Evolutionary conservation across 2,329 filamentous ascomycete species (phyloP).

Genomic region (Verticillium zaregamsianum): DNA sequence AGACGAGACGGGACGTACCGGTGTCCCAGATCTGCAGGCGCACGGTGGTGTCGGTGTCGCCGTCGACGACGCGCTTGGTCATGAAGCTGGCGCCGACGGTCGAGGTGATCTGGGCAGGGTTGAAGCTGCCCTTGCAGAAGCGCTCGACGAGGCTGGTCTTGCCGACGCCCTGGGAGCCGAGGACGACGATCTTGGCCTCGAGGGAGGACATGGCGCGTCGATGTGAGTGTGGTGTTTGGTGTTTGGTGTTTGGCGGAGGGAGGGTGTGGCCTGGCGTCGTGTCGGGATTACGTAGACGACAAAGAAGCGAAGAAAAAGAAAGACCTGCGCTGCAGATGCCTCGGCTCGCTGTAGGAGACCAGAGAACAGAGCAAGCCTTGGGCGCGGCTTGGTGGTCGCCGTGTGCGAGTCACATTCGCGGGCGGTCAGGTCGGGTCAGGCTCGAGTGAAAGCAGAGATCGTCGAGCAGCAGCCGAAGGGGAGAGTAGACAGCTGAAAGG

Average conservation of each 20-base stretch:
- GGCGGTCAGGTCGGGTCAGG: too few relatives aligned
- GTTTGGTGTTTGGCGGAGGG: neutral
- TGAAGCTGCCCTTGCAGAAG: constrained; percentile 69
- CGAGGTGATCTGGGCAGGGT: constrained; percentile 58
- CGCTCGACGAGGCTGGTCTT: constrained; percentile 76
- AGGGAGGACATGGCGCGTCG: constrained; percentile 50
- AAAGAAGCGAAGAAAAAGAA: neutral
- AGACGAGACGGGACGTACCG: constrained; percentile 36
- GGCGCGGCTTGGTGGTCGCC: neutral
- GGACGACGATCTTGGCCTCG: constrained; percentile 77
- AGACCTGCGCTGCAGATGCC: neutral
- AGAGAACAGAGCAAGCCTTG: neutral
- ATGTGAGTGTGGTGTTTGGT: neutral
- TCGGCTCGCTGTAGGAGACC: neutral
- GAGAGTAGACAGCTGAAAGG: too few relatives aligned
- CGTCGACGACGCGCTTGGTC: constrained; percentile 76
- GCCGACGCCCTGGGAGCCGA: constrained; percentile 74
- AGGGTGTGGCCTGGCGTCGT: too few relatives aligned
- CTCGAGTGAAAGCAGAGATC: too few relatives aligned
- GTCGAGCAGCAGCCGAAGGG: too few relatives aligned
- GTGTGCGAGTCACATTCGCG: too few relatives aligned
- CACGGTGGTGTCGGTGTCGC: constrained; percentile 79
- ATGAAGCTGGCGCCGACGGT: constrained; percentile 80
- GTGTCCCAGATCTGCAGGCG: constrained; percentile 97
- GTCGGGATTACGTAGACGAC: neutral